Evolutionary conservation across 2,329 filamentous ascomycete species (phyloP), one percentile per base, ranked within the genome.

Genomic region (Curvularia lunata): DNA sequence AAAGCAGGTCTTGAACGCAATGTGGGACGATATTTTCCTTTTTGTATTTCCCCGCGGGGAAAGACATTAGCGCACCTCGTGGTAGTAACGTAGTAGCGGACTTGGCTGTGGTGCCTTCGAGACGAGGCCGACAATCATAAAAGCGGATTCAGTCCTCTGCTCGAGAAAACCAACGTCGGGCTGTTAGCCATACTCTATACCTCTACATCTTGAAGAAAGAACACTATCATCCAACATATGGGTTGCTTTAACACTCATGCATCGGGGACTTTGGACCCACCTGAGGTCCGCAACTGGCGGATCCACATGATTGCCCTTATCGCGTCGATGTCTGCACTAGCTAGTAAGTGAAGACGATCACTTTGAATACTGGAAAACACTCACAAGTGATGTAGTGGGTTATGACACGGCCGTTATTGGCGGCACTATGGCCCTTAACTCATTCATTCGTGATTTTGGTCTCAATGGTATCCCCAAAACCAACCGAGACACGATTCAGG

Each of bases 401-500:
- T 74, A 74, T 48, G 71, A 74, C 50, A 73, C 70, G 10, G 70
- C 74, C 28, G 75, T 79, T 23, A 78, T 79, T 51, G 76, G 77
- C 27, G 75, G 75, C 2, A 78, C 76, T 4, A 76, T 79, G 73
- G 75, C 76, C 3, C 67, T 78, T 8, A 70, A 71, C 30, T 77
- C 75, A 6, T 78, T 78, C 63, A 69, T 71, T 41, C 68, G 74
- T 25, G 75, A 77, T 54, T 78, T 78, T 53, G 65, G 65, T 9
- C 66, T 74, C 42, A 62, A 64, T 42, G 56, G 69, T 19, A 67
- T 74, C 13, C 69, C 74, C 13, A 69, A 71, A 40, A 61, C 41
- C 32, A 62, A 62, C 43, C 71, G 72, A 16, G 75, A 77, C 48
- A 78, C 75, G 2, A 72, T 77, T 5, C 75, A 77, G 42, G 75